A percentile compares a stretch with the other conserved stretches of the same genome.
These are phyloP conservation scores for Tarenaya hassleriana DNA, from an alignment of 345 rosid genomes.

Conservation along the genomic window DNA sequence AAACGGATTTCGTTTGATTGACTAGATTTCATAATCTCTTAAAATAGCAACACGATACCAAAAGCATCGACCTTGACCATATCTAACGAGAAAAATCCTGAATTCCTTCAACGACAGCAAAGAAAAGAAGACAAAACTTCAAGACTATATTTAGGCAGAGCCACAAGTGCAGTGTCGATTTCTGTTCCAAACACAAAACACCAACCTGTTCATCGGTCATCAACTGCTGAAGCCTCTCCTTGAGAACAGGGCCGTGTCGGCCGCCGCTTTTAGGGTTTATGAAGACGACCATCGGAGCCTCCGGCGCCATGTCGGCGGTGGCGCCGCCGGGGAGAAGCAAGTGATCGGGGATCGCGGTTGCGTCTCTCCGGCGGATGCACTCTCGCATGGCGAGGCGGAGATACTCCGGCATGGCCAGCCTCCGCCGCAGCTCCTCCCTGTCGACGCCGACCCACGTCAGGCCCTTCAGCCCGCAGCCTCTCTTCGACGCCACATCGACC, in stretches of 20 bases:
- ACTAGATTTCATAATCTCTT: no score
- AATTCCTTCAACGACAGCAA: not conserved
- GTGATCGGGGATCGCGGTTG: conserved; percentile 28
- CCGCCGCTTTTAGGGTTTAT: conserved; percentile 86
- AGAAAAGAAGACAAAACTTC: no score
- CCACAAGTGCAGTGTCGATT: no score
- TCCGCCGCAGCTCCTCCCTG: conserved; percentile 57
- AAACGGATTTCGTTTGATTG: no score
- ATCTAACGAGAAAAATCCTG: conserved; percentile 1
- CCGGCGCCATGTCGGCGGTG: conserved; percentile 44
- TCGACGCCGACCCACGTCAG: conserved; percentile 61
- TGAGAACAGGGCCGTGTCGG: conserved; percentile 74
- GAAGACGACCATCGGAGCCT: conserved; percentile 72
- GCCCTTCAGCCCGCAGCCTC: conserved; percentile 60
- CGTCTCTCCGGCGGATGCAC: conserved; percentile 54
- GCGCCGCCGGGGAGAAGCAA: conserved; percentile 27
- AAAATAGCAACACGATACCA: no score
- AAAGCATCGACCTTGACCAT: no score
- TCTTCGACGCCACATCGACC: conserved; percentile 36
- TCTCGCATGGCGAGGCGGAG: conserved; percentile 67
- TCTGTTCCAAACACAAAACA: not conserved
- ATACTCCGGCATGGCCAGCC: conserved; percentile 61
- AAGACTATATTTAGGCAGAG: no score
- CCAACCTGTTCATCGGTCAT: conserved; percentile 81
- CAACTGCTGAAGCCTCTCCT: conserved; percentile 63